Evolutionary conservation across 1,284 basidiomycete species (phyloP), one percentile per base, ranked within the genome.

Genomic region (Trichosporon ovoides): DNA sequence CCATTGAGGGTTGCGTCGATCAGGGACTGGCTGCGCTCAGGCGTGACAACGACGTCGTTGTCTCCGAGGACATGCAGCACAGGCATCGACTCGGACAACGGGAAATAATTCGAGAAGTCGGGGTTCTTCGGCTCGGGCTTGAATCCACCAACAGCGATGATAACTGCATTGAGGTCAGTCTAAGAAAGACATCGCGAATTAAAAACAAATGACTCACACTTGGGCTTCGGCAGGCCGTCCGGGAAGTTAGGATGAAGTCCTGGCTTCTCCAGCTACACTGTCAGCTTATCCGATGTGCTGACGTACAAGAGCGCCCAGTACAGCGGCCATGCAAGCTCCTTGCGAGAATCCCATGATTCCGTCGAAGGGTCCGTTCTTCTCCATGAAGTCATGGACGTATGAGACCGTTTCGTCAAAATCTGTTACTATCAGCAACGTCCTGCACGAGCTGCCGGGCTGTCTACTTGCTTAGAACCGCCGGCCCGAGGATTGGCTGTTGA

Each of bases 291-390:
- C 34, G 37, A 19, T 16, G 16, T 5, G n/a, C 13, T 18, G 19
- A 75, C 84, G 53, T 68, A 90, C 89, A 71, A 91, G 71, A 38
- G 88, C 87, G 43, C 86, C 77, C 33, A 92, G 77, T 24, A 91
- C 69, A 7, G 84, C 85, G 28, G 89, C 90, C 79, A 92, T 84
- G 13, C 84, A 85, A 14, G 87, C 90, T 31, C 90, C 90, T 78
- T 93, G 89, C 57, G 87, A 88, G 75, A 91, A 91, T 9, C 89
- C 89, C 71, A 93, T 84, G 16, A 93, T 82, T 31, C 89, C 91
- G 57, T 81, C 77, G 49, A 81, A 82, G 0, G 77, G 78, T 5
- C 68, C 72, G 38, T 79, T 70, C 56, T 74, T 70, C 43, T 73
- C 65, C 58, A 80, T 60, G 33, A 76, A 74, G 22, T 78, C 77